These are phyloP conservation scores for Lagenidium sp. DNA, from an alignment of 352 stramenopile genomes.

Conservation along the genomic window DNA sequence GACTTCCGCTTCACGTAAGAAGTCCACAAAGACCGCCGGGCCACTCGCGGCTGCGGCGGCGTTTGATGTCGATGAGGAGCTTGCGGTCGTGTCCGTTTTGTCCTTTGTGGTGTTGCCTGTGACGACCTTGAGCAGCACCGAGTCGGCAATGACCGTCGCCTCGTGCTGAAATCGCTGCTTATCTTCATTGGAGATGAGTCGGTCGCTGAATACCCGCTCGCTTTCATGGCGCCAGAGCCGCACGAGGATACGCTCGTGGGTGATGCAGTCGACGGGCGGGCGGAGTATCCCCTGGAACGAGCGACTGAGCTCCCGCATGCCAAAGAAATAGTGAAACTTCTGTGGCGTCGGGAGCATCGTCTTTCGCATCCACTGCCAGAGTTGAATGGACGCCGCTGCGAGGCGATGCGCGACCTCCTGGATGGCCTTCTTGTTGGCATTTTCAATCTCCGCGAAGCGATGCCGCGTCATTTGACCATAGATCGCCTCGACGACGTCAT, in stretches of 20 bases:
- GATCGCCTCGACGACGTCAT: constrained; percentile 79
- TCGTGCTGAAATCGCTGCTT: constrained; percentile 62
- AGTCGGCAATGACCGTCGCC: constrained; percentile 31
- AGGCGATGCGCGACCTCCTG: constrained; percentile 36
- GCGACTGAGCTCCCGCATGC: constrained; percentile 58
- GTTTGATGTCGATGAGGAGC: neutral
- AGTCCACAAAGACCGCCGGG: constrained; percentile 61
- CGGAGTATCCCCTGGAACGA: constrained; percentile 79
- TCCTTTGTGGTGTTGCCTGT: constrained; percentile 4
- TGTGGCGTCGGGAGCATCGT: constrained; percentile 63
- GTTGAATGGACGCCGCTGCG: constrained; percentile 36
- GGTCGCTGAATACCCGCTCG: constrained; percentile 74
- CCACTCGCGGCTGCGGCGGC: neutral
- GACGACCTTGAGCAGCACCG: constrained; percentile 22
- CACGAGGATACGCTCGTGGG: constrained; percentile 36
- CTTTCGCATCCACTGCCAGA: constrained; percentile 60
- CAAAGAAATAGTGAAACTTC: constrained; percentile 84
- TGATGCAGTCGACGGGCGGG: constrained; percentile 35
- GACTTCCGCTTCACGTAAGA: constrained; percentile 68
- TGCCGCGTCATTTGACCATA: constrained; percentile 76
- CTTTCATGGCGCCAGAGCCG: constrained; percentile 81
- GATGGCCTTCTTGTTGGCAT: constrained; percentile 23
- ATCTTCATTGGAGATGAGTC: constrained; percentile 62
- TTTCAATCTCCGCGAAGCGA: constrained; percentile 24
- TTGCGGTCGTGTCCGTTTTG: constrained; percentile 11